phyloP scores from a whole-genome alignment of 805 yeast species.

The Yarrowia keelungensis region DNA sequence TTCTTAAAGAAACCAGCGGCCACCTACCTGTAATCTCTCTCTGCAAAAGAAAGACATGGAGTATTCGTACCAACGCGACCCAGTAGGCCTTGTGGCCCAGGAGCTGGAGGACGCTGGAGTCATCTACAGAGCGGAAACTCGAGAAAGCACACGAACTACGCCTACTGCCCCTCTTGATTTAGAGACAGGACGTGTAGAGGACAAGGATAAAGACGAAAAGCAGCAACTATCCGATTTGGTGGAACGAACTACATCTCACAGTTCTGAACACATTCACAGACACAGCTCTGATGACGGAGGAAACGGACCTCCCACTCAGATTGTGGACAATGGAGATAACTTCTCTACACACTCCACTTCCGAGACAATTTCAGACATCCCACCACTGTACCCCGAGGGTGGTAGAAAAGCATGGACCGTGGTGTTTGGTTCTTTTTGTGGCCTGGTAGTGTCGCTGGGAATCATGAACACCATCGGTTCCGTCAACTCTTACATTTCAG shows the following conservation, averaged over 20 bases:
- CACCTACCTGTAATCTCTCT: too few species aligned
- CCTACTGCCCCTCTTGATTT: constrained; percentile 27
- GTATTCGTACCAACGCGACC: constrained; percentile 37
- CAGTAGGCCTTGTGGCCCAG: constrained; percentile 20
- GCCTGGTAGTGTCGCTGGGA: constrained; percentile 67
- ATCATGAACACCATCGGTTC: constrained; percentile 71
- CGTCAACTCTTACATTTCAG: constrained; percentile 57
- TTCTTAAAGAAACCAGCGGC: neutral
- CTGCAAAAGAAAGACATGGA: neutral
- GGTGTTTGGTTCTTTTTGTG: constrained; percentile 63
- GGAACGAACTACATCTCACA: neutral
- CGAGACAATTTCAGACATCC: constrained; percentile 17
- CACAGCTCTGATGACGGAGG: neutral
- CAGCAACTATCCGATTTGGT: neutral
- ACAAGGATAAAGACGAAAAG: constrained; percentile 1
- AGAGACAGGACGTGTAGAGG: neutral
- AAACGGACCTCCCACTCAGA: neutral
- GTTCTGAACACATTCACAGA: neutral
- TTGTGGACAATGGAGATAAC: neutral
- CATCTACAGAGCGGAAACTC: constrained; percentile 3
- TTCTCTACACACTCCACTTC: neutral
- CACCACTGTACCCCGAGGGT: constrained; percentile 55
- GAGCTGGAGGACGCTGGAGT: constrained; percentile 35
- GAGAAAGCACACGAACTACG: constrained; percentile 11
- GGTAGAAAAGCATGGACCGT: constrained; percentile 64